Base-by-base conservation (phyloP, 1,284 basidiomycete species). In the Sporisorium reilianum region DNA sequence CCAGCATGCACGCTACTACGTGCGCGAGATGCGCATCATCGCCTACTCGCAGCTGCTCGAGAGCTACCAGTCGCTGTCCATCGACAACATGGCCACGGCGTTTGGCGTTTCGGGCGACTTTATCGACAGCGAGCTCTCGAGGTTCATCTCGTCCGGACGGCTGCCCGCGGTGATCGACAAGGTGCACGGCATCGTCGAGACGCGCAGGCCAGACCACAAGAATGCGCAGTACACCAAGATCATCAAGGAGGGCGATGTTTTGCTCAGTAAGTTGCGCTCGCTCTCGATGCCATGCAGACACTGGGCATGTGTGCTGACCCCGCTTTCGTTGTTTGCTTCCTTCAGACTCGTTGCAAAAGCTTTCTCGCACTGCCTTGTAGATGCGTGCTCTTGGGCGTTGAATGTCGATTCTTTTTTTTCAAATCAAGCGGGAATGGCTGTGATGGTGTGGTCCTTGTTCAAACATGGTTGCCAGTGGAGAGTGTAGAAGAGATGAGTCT, bases 11-110 rank as follows among this genome's bases (percentile, higher is more conserved):
- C 90, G 93, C 4, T 97, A 89, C 88, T 98, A 97, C 85, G 90
- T 96, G 22, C 91, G 95, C 54, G 97, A 98, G 86, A 95, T 98
- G 93, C 91, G 96, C 45, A 95, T 99, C 80, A 91, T 94, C 48
- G 95, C 95, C 3, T 99, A 98, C 86, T 87, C 89, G 36, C 96
- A 98, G 84, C 88, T 98, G 3, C 88, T 99, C 18, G 95, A 98
- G 85, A 92, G 90, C 18, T 99, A 99, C 85, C 89, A 92, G 51
- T 93, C 91, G 69, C 88, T 99, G 40, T 97, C 95, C 1, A 87
- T 99, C 41, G 92, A 95, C 70, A 93, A 92, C 75, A 90, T 99
- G 80, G 90, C 90, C 50, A 87, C 89, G 3, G 94, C 94, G 14
- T 99, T 99, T 77, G 96, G 96, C 26, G 95, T 98, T 34, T 90